Evolutionary conservation across 1,139 yeast species (phyloP).

Genomic region (Pichia sp.): DNA sequence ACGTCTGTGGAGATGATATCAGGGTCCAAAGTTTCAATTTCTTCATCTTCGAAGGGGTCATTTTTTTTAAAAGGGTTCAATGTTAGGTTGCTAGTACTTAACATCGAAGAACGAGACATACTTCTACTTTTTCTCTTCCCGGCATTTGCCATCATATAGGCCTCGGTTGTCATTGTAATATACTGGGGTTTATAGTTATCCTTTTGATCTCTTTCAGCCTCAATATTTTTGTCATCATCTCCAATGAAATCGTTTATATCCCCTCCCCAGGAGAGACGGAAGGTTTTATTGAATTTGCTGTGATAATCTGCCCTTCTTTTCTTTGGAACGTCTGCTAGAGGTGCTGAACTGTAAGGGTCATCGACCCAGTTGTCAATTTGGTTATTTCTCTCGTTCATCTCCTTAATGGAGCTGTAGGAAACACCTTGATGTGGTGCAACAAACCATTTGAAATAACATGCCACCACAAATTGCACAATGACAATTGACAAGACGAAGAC

Average conservation of each 20-base stretch:
- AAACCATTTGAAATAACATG: conserved; percentile 85
- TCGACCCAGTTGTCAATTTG: conserved; percentile 49
- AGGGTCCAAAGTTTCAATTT: conserved; percentile 54
- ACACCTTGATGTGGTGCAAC: conserved; percentile 81
- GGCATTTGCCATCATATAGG: conserved; percentile 33
- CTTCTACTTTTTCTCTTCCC: conserved; percentile 15
- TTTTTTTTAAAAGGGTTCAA: conserved; percentile 25
- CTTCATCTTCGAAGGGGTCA: conserved; percentile 40
- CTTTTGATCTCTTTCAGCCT: not conserved
- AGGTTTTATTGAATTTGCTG: conserved; percentile 37
- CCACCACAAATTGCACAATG: conserved; percentile 68
- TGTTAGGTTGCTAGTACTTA: conserved; percentile 17
- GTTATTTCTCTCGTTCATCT: conserved; percentile 45
- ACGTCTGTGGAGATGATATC: conserved; percentile 69
- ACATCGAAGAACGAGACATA: conserved; percentile 10
- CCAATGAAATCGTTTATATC: conserved; percentile 42
- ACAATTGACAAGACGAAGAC: conserved; percentile 82
- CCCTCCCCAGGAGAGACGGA: conserved; percentile 40
- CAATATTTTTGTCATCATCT: conserved; percentile 32
- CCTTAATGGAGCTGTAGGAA: conserved; percentile 42
- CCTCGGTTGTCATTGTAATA: conserved; percentile 56
- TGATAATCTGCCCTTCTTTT: conserved; percentile 49
- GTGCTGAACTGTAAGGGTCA: conserved; percentile 55
- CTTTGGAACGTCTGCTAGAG: conserved; percentile 50
- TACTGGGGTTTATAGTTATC: conserved; percentile 42